Conservation (phyloP, 2,329 filamentous ascomycete species). For the Clarireedia hainanense region DNA sequence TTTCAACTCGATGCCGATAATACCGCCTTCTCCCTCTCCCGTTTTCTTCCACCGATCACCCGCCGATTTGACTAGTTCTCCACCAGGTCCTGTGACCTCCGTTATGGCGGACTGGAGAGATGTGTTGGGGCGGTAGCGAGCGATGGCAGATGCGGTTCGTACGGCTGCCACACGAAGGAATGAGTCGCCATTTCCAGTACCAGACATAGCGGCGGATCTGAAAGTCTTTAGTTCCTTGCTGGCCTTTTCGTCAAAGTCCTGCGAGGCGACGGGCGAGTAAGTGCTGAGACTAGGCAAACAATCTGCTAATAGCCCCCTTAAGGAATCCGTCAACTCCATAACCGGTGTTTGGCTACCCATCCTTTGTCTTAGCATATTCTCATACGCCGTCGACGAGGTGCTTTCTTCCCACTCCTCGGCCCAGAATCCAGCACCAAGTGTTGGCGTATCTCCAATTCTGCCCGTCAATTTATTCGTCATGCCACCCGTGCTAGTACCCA, state of each 20-base stretch:
- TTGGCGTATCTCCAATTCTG: slow-evolving; percentile 78
- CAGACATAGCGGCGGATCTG: slow-evolving; percentile 51
- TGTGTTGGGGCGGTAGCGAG: slow-evolving; percentile 45
- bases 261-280: slow-evolving; percentile 12
- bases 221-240: slow-evolving; percentile 15
- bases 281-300: slow-evolving; percentile 46
- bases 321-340: slow-evolving; percentile 34
- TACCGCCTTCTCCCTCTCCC: slow-evolving; percentile 75
- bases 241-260: slow-evolving; percentile 19
- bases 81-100: slow-evolving; percentile 60
- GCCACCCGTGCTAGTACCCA: slow-evolving; percentile 63
- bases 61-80: slow-evolving; percentile 68
- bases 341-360: slow-evolving; percentile 24
- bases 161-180: slow-evolving; percentile 68
- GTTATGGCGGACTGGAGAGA: slow-evolving; percentile 51
- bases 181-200: slow-evolving; percentile 83
- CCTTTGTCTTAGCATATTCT: slow-evolving; percentile 24
- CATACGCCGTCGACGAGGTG: not conserved
- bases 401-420: slow-evolving; percentile 67
- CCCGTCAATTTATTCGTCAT: slow-evolving; percentile 85
- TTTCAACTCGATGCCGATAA: slow-evolving; percentile 69
- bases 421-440: slow-evolving; percentile 81
- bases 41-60: slow-evolving; percentile 64
- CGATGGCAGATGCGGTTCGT: slow-evolving; percentile 65
- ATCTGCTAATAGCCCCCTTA: slow-evolving; percentile 47